phyloP scores from a whole-genome alignment of 768 basidiomycete species.

The Paxillus involutus region DNA sequence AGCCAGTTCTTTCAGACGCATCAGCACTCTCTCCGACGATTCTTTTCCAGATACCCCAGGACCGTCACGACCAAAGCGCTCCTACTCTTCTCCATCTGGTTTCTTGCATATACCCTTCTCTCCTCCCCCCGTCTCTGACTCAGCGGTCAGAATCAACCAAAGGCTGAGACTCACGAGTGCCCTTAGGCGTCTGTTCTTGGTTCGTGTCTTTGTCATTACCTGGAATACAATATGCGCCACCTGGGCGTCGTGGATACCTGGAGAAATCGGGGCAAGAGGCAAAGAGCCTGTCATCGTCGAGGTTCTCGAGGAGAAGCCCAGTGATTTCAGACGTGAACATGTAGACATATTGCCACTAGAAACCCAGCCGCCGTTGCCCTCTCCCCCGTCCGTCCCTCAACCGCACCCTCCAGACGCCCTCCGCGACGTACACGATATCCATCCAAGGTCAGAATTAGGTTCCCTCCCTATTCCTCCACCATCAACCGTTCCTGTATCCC shows the following conservation, averaged over 20 bases:
- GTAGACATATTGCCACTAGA: conserved; percentile 18
- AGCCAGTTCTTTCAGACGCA: conserved; percentile 41
- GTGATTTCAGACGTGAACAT: conserved; percentile 11
- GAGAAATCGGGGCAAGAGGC: conserved; percentile 20
- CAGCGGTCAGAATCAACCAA: conserved; percentile 36
- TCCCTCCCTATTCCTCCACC: conserved; percentile 27
- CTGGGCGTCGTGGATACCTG: conserved; percentile 47
- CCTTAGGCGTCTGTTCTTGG: conserved; percentile 63
- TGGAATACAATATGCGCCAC: conserved; percentile 70
- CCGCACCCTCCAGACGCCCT: conserved; percentile 21
- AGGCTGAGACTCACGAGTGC: conserved; percentile 39
- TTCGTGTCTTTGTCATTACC: conserved; percentile 64
- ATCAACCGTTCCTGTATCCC: conserved; percentile 13
- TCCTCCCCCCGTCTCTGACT: conserved; percentile 30
- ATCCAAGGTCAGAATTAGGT: conserved; percentile 11
- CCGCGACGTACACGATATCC: conserved; percentile 6
- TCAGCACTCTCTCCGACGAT: conserved; percentile 57
- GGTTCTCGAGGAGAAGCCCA: conserved; percentile 5
- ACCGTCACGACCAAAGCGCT: conserved; percentile 48
- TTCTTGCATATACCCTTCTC: conserved; percentile 40
- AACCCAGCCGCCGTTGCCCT: conserved; percentile 16
- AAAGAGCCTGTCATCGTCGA: conserved; percentile 7
- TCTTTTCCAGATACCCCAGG: conserved; percentile 35
- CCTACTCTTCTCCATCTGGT: conserved; percentile 62
- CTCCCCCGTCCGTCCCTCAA: conserved; percentile 27